Percentiles rank a stretch among this genome's conserved stretches.
Evolutionary conservation across 2,329 filamentous ascomycete species (phyloP).

Genomic region (Colletotrichum ledebouriae): DNA sequence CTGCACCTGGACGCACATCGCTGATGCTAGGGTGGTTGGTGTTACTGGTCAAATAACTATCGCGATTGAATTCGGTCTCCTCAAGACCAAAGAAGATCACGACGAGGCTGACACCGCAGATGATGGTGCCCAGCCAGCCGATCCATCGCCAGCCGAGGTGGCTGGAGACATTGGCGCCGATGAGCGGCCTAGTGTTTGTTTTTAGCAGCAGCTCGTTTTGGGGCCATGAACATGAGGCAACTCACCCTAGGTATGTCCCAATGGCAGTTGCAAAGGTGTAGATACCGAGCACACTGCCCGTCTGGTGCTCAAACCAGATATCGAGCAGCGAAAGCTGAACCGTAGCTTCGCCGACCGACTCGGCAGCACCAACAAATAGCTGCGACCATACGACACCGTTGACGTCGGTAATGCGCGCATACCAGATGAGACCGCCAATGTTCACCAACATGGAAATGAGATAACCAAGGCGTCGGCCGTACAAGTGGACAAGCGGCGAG

Average conservation of each 20-base stretch:
- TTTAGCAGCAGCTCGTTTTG: background rate
- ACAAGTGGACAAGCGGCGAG: slow-evolving; percentile 66
- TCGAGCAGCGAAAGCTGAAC: slow-evolving; percentile 70
- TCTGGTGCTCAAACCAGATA: slow-evolving; percentile 70
- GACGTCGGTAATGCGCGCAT: slow-evolving; percentile 58
- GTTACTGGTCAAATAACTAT: slow-evolving; percentile 51
- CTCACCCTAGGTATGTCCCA: slow-evolving; percentile 65
- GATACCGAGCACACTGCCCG: slow-evolving; percentile 65
- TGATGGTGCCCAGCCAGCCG: slow-evolving; percentile 64
- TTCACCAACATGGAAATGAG: slow-evolving; percentile 64
- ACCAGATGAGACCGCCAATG: slow-evolving; percentile 66
- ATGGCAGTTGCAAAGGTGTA: slow-evolving; percentile 69
- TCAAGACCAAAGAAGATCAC: slow-evolving; percentile 66
- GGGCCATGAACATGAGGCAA: background rate
- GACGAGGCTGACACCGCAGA: slow-evolving; percentile 60
- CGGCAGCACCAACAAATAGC: slow-evolving; percentile 69
- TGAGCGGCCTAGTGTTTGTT: slow-evolving; percentile 53
- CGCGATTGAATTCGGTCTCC: slow-evolving; percentile 64
- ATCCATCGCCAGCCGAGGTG: slow-evolving; percentile 68
- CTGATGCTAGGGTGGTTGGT: slow-evolving; percentile 43
- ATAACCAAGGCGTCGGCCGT: slow-evolving; percentile 68
- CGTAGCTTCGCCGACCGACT: slow-evolving; percentile 68
- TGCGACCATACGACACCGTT: slow-evolving; percentile 67
- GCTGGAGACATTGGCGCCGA: slow-evolving; percentile 65
- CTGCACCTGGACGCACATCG: slow-evolving; percentile 26